Conservation (phyloP, 352 stramenopile genomes). For the Phytophthora nicotianae region DNA sequence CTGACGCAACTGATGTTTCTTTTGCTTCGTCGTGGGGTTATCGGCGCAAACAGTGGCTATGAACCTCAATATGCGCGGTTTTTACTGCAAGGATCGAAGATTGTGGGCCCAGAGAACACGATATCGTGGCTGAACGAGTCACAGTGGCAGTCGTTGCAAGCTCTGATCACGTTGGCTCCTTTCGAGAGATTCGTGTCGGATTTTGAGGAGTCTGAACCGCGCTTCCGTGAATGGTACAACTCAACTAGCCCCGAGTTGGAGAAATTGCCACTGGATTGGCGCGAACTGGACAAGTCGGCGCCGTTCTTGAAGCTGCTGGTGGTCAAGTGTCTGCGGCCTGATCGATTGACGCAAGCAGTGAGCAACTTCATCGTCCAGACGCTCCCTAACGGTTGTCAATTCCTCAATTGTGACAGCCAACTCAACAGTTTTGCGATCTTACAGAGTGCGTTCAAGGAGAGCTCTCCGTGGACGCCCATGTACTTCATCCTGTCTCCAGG, state of each 20-base stretch:
- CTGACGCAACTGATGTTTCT: slow-evolving; percentile 88
- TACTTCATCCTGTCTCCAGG: slow-evolving; percentile 97
- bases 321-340: slow-evolving; percentile 93
- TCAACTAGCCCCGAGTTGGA: slow-evolving; percentile 81
- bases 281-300: slow-evolving; percentile 88
- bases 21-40: slow-evolving; percentile 68
- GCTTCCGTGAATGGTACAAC: slow-evolving; percentile 94
- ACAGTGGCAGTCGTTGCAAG: slow-evolving; percentile 85
- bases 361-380: slow-evolving; percentile 91
- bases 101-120: slow-evolving; percentile 67
- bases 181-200: slow-evolving; percentile 90
- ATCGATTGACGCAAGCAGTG: slow-evolving; percentile 93
- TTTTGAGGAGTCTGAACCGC: slow-evolving; percentile 88
- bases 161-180: slow-evolving; percentile 74
- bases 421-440: slow-evolving; percentile 96
- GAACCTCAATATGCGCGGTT: slow-evolving; percentile 77
- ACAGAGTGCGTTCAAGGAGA: slow-evolving; percentile 93
- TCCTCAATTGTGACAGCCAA: slow-evolving; percentile 87
- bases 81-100: slow-evolving; percentile 76
- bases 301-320: slow-evolving; percentile 95
- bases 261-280: slow-evolving; percentile 92
- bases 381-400: slow-evolving; percentile 81
- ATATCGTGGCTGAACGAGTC: slow-evolving; percentile 87
- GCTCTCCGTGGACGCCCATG: slow-evolving; percentile 94
- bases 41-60: slow-evolving; percentile 76